Base-by-base conservation (phyloP, 495 filamentous ascomycete species). In the Podospora bellae-mahoneyi region DNA sequence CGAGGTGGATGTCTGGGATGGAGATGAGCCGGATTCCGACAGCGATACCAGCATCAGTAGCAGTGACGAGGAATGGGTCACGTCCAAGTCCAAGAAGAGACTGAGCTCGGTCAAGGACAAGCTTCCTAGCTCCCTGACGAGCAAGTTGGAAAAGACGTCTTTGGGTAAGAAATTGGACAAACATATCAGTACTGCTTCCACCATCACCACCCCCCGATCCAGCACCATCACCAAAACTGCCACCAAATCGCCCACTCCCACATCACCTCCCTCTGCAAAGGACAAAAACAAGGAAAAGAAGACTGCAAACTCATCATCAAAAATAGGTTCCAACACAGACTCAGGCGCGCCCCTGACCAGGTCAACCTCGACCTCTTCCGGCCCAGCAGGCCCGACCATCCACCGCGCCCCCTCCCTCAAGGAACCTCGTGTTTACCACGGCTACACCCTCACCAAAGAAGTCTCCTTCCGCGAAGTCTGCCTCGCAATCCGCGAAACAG, bases 1-100 rank as follows among this genome's bases (percentile, higher is more conserved):
- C 63, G 94, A 97, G 80, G 93, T 98, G 68, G 94, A 98, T 72
- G 92, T 97, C 7, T 97, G 93, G 92, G 91, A 98, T 75, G 94
- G 94, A 15, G 87, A 92, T 55, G 80, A 84, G 26, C 77, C 80
- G 34, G 82, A 83, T 13, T 72, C 71, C 3, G 68, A 64, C 13
- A 77, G 78, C 20, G 79, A 80, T 28, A 68, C 74, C 34, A 72
- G 65, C 1, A 64, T n/a, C 60, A 72, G 68, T 66, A 72, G 69
- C 55, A 76, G 73, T 61, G 76, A 78, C 30, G 77, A 79, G 26
- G 77, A 75, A 15, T 68, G 67, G 7, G 30, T 68, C 1, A 69
- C 48, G 30, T 27, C 54, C n/a, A 64, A 60, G 28, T 5, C 15
- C 9, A 60, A 18, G 3, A 59, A 57, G 28, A 69, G 57, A 39